Base-by-base conservation (phyloP, 2,329 filamentous ascomycete species). In the Calonectria pseudoturangicola region DNA sequence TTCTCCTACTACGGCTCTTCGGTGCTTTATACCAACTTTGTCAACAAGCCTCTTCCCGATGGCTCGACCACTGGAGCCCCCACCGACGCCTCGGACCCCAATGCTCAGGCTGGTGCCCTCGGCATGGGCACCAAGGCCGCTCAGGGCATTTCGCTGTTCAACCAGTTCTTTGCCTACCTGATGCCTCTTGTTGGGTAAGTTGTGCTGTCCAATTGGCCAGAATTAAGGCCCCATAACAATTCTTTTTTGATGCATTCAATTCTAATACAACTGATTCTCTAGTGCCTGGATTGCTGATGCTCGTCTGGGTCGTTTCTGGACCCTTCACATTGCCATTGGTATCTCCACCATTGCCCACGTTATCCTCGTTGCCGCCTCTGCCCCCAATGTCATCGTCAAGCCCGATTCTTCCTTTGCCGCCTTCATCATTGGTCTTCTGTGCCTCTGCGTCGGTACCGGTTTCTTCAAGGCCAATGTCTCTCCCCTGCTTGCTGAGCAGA, bases 401-500 rank as follows among this genome's bases (percentile, higher is more conserved):
- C 84, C 85, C 43, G 88, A 91, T 18, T 86, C 87, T 15, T 87
- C 92, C 0, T 89, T 94, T 56, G 92, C 86, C 1, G 91, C 90
- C 65, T 93, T 95, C 78, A 88, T 95, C 79, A 90, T 95, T 80
- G 93, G 93, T n/a, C 84, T 88, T 39, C 79, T 89, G 41, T 80
- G 81, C 28, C 86, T 89, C 47, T 87, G 87, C 76, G 83, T 94
- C 36, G 94, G 94, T 51, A 94, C 93, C 1, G 94, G 94, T 74
- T 93, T 94, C 79, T 95, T 96, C 89, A 96, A 96, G 87, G 90
- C 92, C 75, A 96, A 96, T 80, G 93, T 96, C 51, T 92, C 92
- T 0, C 92, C 93, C 0, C 85, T 94, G 21, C 90, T 95, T 69
- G 92, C 92, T 25, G 93, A 95, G 79, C 93, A 95, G 83, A 92